Percentiles rank a stretch among this genome's conserved stretches.
phyloP scores from a whole-genome alignment of 2,329 filamentous ascomycete species.

The Cladosporium sp. region DNA sequence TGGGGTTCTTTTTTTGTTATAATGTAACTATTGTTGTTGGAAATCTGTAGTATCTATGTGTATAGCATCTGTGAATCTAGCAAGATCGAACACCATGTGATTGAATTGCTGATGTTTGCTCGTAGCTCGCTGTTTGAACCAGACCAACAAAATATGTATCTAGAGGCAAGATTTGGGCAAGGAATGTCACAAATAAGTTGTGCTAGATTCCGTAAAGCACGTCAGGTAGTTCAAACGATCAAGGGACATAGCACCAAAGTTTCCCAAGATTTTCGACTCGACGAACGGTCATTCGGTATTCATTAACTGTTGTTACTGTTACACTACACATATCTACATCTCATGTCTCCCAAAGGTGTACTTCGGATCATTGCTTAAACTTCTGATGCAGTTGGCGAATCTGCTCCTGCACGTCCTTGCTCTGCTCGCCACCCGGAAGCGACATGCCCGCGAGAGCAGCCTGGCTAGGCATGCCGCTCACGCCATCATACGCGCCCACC shows the following conservation, averaged over 20 bases:
- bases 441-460: conserved; percentile 60
- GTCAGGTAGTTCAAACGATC: neutral
- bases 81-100: no score
- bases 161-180: no score
- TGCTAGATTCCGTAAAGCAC: no score
- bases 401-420: conserved; percentile 54
- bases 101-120: no score
- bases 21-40: neutral
- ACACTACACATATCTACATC: neutral
- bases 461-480: conserved; percentile 29
- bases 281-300: neutral
- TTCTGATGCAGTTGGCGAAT: conserved; percentile 38
- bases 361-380: conserved; percentile 18
- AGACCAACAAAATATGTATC: no score
- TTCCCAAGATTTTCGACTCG: neutral
- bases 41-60: neutral
- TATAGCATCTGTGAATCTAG: neutral
- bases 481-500: conserved; percentile 64
- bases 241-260: neutral
- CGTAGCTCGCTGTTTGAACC: no score
- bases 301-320: neutral
- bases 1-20: neutral
- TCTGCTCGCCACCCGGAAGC: conserved; percentile 44
- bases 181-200: no score
- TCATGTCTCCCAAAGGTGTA: neutral